phyloP scores from a whole-genome alignment of 495 filamentous ascomycete species.

The Annulohypoxylon moriforme region DNA sequence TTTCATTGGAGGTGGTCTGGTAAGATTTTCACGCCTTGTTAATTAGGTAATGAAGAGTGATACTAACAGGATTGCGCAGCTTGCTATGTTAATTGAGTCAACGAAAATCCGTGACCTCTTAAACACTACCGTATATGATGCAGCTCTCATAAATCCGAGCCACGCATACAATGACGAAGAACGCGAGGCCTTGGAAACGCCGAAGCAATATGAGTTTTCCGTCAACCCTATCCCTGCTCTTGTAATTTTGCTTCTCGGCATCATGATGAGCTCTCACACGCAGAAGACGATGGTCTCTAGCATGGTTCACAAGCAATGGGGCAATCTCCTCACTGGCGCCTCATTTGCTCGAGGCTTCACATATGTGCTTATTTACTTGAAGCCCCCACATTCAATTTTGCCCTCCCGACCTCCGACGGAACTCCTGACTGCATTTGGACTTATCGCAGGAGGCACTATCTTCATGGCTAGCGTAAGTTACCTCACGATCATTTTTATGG shows the following conservation, averaged over 20 bases:
- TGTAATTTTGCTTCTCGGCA: constrained; percentile 83
- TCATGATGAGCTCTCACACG: constrained; percentile 96
- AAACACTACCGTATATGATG: constrained; percentile 68
- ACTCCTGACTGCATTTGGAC: constrained; percentile 83
- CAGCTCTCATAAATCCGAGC: constrained; percentile 48
- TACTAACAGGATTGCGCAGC: constrained; percentile 57
- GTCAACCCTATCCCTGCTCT: constrained; percentile 92
- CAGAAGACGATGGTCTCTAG: constrained; percentile 85
- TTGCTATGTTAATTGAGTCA: constrained; percentile 95
- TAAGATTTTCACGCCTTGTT: constrained; percentile 56
- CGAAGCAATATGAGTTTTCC: constrained; percentile 76
- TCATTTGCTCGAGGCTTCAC: constrained; percentile 81
- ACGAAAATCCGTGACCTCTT: constrained; percentile 73
- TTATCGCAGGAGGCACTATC: constrained; percentile 86
- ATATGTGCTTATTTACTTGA: constrained; percentile 82
- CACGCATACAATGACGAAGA: constrained; percentile 54
- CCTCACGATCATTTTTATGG: background rate
- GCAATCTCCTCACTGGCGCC: constrained; percentile 83
- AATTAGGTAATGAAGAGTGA: background rate
- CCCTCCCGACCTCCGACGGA: constrained; percentile 93
- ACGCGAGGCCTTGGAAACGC: constrained; percentile 65
- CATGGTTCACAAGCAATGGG: constrained; percentile 97
- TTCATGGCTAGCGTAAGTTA: constrained; percentile 90
- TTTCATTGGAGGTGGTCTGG: constrained; percentile 94
- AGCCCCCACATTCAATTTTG: constrained; percentile 84